A percentile compares a stretch with the other conserved stretches of the same genome.
Evolutionary conservation across 805 yeast genomes (phyloP).

Genomic region (Candida palmyrensis): DNA sequence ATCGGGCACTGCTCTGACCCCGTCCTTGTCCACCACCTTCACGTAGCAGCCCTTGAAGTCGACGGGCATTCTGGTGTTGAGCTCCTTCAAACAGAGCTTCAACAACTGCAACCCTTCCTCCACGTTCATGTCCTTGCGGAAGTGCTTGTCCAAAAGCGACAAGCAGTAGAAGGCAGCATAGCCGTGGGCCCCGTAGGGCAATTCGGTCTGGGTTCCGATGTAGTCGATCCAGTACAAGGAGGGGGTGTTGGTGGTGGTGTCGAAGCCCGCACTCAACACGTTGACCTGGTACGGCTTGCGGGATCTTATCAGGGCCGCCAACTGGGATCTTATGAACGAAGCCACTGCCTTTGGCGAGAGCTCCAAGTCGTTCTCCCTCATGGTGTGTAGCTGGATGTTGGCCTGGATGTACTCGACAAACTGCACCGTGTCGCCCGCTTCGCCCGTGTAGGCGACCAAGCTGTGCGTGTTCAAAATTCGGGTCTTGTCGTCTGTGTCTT

Average conservation of each 20-base stretch:
- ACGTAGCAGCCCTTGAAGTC: slow-evolving; percentile 86
- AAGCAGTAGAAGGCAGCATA: slow-evolving; percentile 95
- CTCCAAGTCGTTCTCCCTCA: slow-evolving; percentile 75
- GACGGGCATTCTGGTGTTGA: slow-evolving; percentile 80
- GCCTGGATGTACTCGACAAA: slow-evolving; percentile 95
- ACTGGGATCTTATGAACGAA: slow-evolving; percentile 78
- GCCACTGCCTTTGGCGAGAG: slow-evolving; percentile 84
- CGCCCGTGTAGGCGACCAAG: slow-evolving; percentile 88
- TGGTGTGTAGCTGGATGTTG: slow-evolving; percentile 79
- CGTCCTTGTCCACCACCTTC: slow-evolving; percentile 61
- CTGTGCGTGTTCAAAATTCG: slow-evolving; percentile 68
- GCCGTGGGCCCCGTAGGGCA: slow-evolving; percentile 98
- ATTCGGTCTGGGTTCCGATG: slow-evolving; percentile 81
- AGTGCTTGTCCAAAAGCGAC: slow-evolving; percentile 87
- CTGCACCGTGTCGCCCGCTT: slow-evolving; percentile 92
- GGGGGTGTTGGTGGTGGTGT: slow-evolving; percentile 53
- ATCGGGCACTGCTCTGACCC: slow-evolving; percentile 41
- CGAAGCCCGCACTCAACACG: slow-evolving; percentile 82
- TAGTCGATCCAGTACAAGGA: slow-evolving; percentile 87
- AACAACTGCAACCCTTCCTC: slow-evolving; percentile 78
- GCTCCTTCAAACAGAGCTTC: slow-evolving; percentile 69
- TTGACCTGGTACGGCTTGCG: slow-evolving; percentile 90
- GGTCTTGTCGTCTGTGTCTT: slow-evolving; percentile 40
- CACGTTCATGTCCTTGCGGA: slow-evolving; percentile 65
- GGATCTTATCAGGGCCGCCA: slow-evolving; percentile 86